Evolutionary conservation across 2,329 filamentous ascomycete genomes (phyloP).

Genomic region (Aspergillus chevalieri): DNA sequence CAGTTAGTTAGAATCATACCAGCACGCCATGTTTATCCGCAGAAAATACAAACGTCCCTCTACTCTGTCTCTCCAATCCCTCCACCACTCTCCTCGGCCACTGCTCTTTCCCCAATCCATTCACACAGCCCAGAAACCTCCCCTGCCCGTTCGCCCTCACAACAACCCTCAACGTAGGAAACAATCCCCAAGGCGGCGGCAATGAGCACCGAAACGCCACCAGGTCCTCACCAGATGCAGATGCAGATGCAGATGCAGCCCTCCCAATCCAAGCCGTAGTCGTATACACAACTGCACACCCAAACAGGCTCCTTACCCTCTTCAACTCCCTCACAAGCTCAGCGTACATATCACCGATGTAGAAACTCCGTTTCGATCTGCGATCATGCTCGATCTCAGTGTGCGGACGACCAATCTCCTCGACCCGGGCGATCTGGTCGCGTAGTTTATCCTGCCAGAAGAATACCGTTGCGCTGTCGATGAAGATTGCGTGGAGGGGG

Average conservation of each 20-base stretch:
- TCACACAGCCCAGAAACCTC: slow-evolving; percentile 32
- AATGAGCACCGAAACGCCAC: slow-evolving; percentile 29
- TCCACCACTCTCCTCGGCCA: slow-evolving; percentile 29
- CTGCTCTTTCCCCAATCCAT: slow-evolving; percentile 29
- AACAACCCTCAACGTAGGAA: slow-evolving; percentile 33
- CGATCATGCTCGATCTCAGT: slow-evolving; percentile 25
- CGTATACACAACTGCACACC: slow-evolving; percentile 36
- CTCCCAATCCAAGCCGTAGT: slow-evolving; percentile 19
- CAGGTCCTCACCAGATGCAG: slow-evolving; percentile 8
- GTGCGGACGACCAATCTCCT: slow-evolving; percentile 27
- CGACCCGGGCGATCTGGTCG: slow-evolving; percentile 37
- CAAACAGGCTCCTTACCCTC: slow-evolving; percentile 30
- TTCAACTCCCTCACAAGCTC: slow-evolving; percentile 27
- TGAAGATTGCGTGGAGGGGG: slow-evolving; percentile 44
- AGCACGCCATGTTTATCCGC: slow-evolving; percentile 18
- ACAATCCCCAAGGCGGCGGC: slow-evolving; percentile 34
- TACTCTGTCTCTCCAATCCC: slow-evolving; percentile 19
- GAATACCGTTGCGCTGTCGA: slow-evolving; percentile 53
- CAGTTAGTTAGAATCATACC: slow-evolving; percentile 3
- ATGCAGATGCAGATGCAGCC: slow-evolving; percentile 6
- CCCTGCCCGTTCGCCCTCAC: slow-evolving; percentile 29
- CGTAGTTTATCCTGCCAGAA: slow-evolving; percentile 47
- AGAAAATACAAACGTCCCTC: slow-evolving; percentile 27
- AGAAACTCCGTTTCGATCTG: slow-evolving; percentile 21
- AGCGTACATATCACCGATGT: slow-evolving; percentile 25